Evolutionary conservation across 192 early-diverging fungal genomes (phyloP).

Genomic region (Coemansia javaensis): DNA sequence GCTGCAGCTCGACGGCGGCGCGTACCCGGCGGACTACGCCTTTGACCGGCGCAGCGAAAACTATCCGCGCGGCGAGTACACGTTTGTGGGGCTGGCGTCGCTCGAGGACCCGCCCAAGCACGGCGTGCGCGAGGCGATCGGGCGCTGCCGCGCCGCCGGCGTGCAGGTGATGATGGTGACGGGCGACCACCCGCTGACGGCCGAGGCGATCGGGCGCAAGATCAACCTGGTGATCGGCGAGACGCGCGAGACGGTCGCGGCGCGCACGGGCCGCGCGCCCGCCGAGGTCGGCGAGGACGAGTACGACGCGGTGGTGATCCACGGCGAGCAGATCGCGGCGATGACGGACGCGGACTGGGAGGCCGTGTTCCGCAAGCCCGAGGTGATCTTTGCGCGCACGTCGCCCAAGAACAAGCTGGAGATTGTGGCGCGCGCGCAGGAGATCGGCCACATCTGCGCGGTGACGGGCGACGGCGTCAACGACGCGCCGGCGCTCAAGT

Average conservation of each 20-base stretch:
- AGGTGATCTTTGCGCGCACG: conserved; percentile 96
- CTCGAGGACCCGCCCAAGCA: conserved; percentile 97
- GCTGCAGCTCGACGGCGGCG: conserved; percentile 58
- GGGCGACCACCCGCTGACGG: conserved; percentile 93
- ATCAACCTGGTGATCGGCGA: conserved; percentile 92
- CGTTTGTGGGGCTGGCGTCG: conserved; percentile 83
- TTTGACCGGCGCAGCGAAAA: conserved; percentile 67
- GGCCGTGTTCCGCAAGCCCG: conserved; percentile 85
- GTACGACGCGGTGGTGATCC: conserved; percentile 84
- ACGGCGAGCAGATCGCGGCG: conserved; percentile 81
- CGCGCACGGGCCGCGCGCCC: conserved; percentile 56
- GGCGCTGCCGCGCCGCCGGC: conserved; percentile 84
- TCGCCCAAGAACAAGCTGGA: conserved; percentile 95
- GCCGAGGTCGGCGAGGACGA: conserved; percentile 73
- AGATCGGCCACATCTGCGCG: conserved; percentile 91
- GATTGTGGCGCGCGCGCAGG: conserved; percentile 90
- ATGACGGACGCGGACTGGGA: conserved; percentile 88
- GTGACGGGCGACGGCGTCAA: conserved; percentile 98
- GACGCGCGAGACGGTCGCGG: conserved; percentile 74
- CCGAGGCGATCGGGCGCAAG: conserved; percentile 93
- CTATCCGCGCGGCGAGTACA: conserved; percentile 52
- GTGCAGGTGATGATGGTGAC: conserved; percentile 99
- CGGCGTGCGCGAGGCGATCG: conserved; percentile 97
- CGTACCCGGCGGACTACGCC: conserved; percentile 68
- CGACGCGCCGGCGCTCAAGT: conserved; percentile 94